Base-by-base conservation (phyloP, 2,329 filamentous ascomycete genomes). In the Zelopaecilomyces penicillatus region DNA sequence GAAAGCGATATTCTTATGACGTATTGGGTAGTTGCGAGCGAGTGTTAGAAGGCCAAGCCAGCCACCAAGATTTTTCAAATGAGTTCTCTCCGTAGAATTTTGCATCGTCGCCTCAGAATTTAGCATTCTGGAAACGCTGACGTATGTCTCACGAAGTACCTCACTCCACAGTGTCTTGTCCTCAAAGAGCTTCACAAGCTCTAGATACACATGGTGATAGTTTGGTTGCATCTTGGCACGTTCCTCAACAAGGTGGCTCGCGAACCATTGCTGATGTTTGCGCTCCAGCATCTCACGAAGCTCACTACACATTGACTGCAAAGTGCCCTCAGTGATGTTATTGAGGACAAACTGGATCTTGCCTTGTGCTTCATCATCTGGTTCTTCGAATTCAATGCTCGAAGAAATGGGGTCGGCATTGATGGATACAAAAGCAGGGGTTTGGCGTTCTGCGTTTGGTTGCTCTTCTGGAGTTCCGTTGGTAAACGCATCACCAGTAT, bases 191-290 rank as follows among this genome's bases (percentile, higher is more conserved):
- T 84, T 84, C 48, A 98, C 77, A 42, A 98, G 77, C 55, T 95
- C 87, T 41, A 97, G 76, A 61, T 98, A 98, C 26, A 98, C 79
- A 48, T 85, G 78, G 55, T 98, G 93, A 59, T 94, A 97, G 63
- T 98, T 98, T 5, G 91, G 90, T 61, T 98, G 91, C 72, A 95
- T 83, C 66, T 96, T 97, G 30, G 91, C 94, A 38, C 94, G 87
- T 61, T 96, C 87, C 59, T 96, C 91, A 3, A 98, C 93, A 7
- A 98, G 74, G 58, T 97, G 95, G 39, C 82, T 83, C 5, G 94
- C 93, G 59, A 98, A 98, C 93, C 93, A 98, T 59, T 94, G 88
- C 57, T 94, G 86, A 61, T 96, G 85, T 53, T 83, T 82, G 43
- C 85, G 79, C 41, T 88, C 82, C 39, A 98, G 69, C 37, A 86